Base-by-base conservation (phyloP, 495 filamentous ascomycete species). In the Stereocaulon alpinum region DNA sequence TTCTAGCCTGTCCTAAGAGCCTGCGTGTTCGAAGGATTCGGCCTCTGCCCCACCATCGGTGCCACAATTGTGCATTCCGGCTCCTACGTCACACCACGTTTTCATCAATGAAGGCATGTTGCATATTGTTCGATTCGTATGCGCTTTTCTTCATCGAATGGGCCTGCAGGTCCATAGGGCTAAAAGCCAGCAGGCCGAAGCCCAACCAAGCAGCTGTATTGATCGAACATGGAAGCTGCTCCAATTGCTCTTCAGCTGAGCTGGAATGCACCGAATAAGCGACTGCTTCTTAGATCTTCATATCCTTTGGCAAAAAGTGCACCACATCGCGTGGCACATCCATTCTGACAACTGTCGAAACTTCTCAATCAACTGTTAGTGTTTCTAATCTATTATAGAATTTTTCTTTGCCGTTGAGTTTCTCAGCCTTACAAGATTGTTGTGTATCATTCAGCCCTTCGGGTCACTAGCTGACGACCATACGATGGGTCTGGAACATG, bases 381-480 rank as follows among this genome's bases (percentile, higher is more conserved):
- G 22, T 48, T 27, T 6, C 20, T 24, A 24, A 12, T 24, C 24
- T 48, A 6, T 0, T 24, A 20, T 11, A 48, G 44, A n/a, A 48
- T 37, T 34, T 9, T 47, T 47, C 44, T 24, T 9, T 43, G 6
- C 15, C 41, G 14, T 43, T 5, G 18, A 0, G 10, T 47, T 3
- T 24, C 2, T 20, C 22, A 48, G 45, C 22, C 5, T 48, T 48
- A 9, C 15, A 27, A 48, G 18, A 48, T 6, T 14, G 18, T 12
- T 11, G 12, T 6, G 20, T 20, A 48, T 29, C 18, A 14, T 48
- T 48, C 34, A 12, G 12, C 12, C 34, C 34, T 37, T 37, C 45
- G 15, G 0, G 20, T 59, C n/a, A 59, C 45, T n/a, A 59, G 56
- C 56, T 14, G 15, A 24, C 18, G n/a, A 59, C 29, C 20, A 22